Percentiles rank a stretch among this genome's conserved stretches.
These are phyloP conservation scores for Fusarium papillatum DNA, from an alignment of 2,329 filamentous ascomycete genomes.

Conservation along the genomic window DNA sequence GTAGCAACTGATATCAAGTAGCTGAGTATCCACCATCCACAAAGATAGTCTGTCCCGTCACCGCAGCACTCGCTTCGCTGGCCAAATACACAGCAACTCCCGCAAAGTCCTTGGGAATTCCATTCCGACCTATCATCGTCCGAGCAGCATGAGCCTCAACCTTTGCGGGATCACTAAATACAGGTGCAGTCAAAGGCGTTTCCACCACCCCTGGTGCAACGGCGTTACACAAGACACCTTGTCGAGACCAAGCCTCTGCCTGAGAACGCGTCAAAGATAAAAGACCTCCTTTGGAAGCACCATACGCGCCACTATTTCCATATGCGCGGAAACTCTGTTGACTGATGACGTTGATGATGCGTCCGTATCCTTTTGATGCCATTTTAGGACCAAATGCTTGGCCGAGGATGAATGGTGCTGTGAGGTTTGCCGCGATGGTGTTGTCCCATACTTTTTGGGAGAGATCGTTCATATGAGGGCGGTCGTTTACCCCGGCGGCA, in stretches of 20 bases:
- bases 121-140: constrained; percentile 50
- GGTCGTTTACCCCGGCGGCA: constrained; percentile 46
- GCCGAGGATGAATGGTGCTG: constrained; percentile 48
- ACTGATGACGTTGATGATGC: constrained; percentile 51
- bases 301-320: constrained; percentile 51
- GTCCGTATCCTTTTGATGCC: constrained; percentile 47
- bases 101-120: constrained; percentile 47
- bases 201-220: constrained; percentile 49
- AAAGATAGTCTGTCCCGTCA: constrained; percentile 51
- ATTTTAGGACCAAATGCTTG: constrained; percentile 50
- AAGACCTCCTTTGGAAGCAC: constrained; percentile 49
- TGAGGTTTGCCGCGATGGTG: constrained; percentile 50
- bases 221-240: constrained; percentile 50
- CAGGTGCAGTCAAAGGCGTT: constrained; percentile 42
- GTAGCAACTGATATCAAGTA: neutral
- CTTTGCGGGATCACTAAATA: constrained; percentile 39
- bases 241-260: constrained; percentile 51
- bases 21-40: constrained; percentile 52
- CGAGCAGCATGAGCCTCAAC: constrained; percentile 41
- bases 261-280: constrained; percentile 49
- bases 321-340: constrained; percentile 50
- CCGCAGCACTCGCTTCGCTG: constrained; percentile 46
- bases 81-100: constrained; percentile 48
- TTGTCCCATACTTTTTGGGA: constrained; percentile 47
- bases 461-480: constrained; percentile 47